A percentile compares a stretch with the other conserved stretches of the same genome.
Evolutionary conservation across 176 grass and related monocot genomes (phyloP).

Genomic region (Secale cereale): DNA sequence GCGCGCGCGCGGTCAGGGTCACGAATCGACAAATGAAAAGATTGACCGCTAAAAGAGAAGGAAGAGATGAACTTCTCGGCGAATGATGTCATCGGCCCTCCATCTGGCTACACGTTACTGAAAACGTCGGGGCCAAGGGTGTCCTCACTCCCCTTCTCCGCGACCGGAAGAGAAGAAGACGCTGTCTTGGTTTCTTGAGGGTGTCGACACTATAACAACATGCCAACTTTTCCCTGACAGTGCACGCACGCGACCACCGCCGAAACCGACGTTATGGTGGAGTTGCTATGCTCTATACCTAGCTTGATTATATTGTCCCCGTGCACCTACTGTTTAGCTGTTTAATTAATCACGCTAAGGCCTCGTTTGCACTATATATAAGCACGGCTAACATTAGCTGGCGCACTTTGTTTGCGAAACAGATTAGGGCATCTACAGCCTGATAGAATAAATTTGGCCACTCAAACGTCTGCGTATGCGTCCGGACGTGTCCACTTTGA

Average conservation of each 20-base stretch:
- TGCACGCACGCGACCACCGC: background rate
- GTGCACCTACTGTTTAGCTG: background rate
- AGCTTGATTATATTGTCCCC: background rate
- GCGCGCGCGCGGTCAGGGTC: no score
- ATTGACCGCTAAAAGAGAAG: background rate
- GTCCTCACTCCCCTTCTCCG: background rate
- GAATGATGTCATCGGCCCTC: background rate
- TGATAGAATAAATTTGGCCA: no score
- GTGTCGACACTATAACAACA: conserved; percentile 37
- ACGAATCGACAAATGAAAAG: no score
- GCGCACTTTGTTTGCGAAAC: no score
- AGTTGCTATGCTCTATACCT: background rate
- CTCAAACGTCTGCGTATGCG: no score
- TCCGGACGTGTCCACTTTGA: no score
- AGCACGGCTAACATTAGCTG: no score
- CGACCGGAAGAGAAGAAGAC: background rate
- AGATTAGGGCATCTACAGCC: no score
- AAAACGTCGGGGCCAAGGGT: background rate
- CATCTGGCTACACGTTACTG: background rate
- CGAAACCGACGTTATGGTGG: background rate
- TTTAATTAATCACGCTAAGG: no score
- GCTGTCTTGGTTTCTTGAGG: background rate
- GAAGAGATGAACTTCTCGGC: background rate
- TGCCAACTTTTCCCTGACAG: background rate
- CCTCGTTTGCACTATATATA: no score